Base-by-base conservation (phyloP, 1,139 yeast species). In the Protomyces gravidus region DNA sequence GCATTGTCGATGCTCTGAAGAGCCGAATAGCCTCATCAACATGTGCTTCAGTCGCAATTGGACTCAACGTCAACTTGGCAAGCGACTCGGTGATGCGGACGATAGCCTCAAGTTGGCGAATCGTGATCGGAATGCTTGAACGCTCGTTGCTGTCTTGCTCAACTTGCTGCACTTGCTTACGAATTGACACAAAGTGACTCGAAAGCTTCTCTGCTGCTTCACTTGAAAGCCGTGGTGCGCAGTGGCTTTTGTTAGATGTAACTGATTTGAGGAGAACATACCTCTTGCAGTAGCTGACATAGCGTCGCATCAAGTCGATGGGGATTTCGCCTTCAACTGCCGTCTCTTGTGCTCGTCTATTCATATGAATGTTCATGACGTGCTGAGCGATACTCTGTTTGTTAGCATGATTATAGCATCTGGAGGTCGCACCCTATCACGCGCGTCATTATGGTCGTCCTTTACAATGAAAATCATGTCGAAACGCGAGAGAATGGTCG, bases 381-480 rank as follows among this genome's bases (percentile, higher is more conserved):
- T 94, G 98, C 65, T 83, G 83, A 2, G 99, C 99, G 68, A 92
- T 89, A 0, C 90, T 83, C 62, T 85, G 79, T 13, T 19, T n/a
- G 28, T 45, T 45, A 50, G 36, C 28, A 19, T 23, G 30, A n/a
- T n/a, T n/a, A n/a, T n/a, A n/a, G n/a, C n/a, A n/a, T n/a, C n/a
- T n/a, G n/a, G n/a, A n/a, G n/a, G n/a, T n/a, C 23, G 26, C 27
- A 56, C 58, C 15, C 53, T 64, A 76, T 94, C 99, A 69, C 95
- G 79, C 33, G 78, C 80, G 67, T 85, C 89, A 69, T 89, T 85
- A 72, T 94, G 97, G 61, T 87, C 96, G 73, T 92, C 99, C 70
- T 89, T 92, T 61, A 92, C 96, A 68, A 92, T 89, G 74, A 89
- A 92, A 69, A 92, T 94, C 98, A 94, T 92, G 74, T 92, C 99